Base-by-base conservation (phyloP, 768 basidiomycete genomes). In the Kondoa subrosea region DNA sequence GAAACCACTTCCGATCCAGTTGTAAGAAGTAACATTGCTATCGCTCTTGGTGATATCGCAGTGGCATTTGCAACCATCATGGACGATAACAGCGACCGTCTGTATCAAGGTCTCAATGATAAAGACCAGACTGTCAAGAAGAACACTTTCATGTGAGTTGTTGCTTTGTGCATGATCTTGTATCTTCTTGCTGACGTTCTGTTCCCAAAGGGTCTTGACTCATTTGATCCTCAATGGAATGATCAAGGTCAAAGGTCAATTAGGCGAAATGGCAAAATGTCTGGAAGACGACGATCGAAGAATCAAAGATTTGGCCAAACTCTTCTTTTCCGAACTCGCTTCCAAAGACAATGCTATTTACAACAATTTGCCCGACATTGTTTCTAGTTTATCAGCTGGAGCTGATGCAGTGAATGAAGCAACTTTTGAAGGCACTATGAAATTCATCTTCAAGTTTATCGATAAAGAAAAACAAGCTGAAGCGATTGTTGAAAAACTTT, bases 201-300 rank as follows among this genome's bases (percentile, higher is more conserved):
- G 58, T 8, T 59, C 58, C 8, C 4, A 31, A 25, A 31, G 25
- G 92, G 93, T 96, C 33, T 81, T 97, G 67, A 75, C 74, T 4
- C 72, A 75, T 67, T 79, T 99, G 69, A 97, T 97, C 75, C 79
- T 99, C 70, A 96, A 96, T 73, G 93, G 93, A 1, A 96, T 97
- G 95, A 88, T 99, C 82, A 99, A 97, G 78, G 92, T 97, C 72
- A 97, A 99, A 78, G 95, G 95, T 1, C 93, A 99, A 76, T 81
- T 99, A 4, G 95, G 95, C 21, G 95, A 99, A 81, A 97, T 99
- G 93, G 95, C 93, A n/a, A 97, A 99, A 78, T 97, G 95, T 76
- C 78, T 97, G 4, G 91, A 96, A 78, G 93, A 97, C 77, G 81
- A 83, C 27, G 93, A 96, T 67, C 81, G 81, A 59, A 79, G 93